Evolutionary conservation across 768 basidiomycete species (phyloP).

Genomic region (Trametes meyenii): DNA sequence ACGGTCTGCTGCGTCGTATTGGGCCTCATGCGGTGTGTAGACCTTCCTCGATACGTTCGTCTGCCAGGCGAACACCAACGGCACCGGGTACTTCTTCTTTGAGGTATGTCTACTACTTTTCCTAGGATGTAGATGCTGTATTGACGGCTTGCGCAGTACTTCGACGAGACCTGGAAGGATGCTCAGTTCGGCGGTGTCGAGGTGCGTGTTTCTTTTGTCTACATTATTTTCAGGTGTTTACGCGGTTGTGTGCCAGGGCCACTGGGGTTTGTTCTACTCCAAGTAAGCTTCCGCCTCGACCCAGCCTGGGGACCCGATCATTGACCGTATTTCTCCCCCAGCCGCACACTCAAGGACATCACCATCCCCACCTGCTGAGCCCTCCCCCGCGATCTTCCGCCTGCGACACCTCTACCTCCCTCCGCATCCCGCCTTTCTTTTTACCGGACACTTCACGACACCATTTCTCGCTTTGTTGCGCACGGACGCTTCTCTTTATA

Average conservation of each 20-base stretch:
- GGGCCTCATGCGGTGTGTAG: constrained; percentile 37
- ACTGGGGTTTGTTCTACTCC: constrained; percentile 68
- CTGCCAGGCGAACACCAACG: constrained; percentile 82
- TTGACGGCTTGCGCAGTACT: constrained; percentile 47
- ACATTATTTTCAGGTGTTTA: background rate
- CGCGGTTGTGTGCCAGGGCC: constrained; percentile 38
- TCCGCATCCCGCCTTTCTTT: background rate
- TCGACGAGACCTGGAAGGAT: constrained; percentile 67
- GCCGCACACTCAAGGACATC: constrained; percentile 72
- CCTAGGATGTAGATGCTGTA: constrained; percentile 3
- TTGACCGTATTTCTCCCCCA: constrained; percentile 36
- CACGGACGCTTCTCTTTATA: constrained; percentile 16
- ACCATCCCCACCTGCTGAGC: constrained; percentile 61
- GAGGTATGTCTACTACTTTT: constrained; percentile 48
- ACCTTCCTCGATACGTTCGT: constrained; percentile 85
- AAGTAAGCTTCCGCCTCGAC: constrained; percentile 42
- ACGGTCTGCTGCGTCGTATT: too few relatives aligned
- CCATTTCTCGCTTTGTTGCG: background rate
- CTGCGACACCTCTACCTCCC: constrained; percentile 2
- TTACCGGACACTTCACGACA: background rate
- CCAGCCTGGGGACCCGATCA: background rate
- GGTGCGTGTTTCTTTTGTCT: constrained; percentile 30
- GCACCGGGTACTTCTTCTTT: constrained; percentile 88
- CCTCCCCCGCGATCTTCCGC: background rate
- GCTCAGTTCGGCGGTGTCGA: constrained; percentile 80